Evolutionary conservation across 1,284 basidiomycete genomes (phyloP), one percentile per base, ranked within the genome.

Genomic region (Porogramme epimiltina): DNA sequence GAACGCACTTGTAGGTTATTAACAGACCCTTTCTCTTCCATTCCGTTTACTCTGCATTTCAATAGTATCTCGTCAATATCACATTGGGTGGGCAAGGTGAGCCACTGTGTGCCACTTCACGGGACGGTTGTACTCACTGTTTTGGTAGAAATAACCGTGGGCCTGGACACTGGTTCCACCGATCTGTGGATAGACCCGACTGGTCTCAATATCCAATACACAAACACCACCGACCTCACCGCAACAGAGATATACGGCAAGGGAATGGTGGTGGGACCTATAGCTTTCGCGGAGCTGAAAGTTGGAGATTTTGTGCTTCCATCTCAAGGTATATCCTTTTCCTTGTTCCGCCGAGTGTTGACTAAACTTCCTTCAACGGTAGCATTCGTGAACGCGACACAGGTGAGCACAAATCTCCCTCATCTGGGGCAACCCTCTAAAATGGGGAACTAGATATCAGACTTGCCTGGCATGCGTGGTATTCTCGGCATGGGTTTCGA

Each of bases 371-470:
- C 42, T 8, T 31, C 18, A 15, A 25, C 16, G 9, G 4, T 31
- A 69, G 69, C 66, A 4, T 67, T 70, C 53, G 25, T 70, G 34
- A 66, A 67, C 49, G 62, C 58, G 8, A 61, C 60, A 2, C 52
- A n/a, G n/a, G n/a, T n/a, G n/a, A n/a, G n/a, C n/a, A n/a, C n/a
- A n/a, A n/a, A n/a, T n/a, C n/a, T n/a, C n/a, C n/a, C n/a, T n/a
- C n/a, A n/a, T n/a, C n/a, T n/a, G n/a, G n/a, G n/a, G n/a, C n/a
- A n/a, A n/a, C n/a, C n/a, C n/a, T n/a, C n/a, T n/a, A n/a, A n/a
- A n/a, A n/a, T n/a, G n/a, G n/a, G n/a, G n/a, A n/a, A n/a, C n/a
- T n/a, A 54, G 6, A 41, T 51, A 20, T 24, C 50, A 3, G 41
- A 28, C 19, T 11, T 26, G 16, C 11, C 24, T 3, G 22, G 15